Evolutionary conservation across 2,329 filamentous ascomycete species (phyloP).

Genomic region (Pyrenophora tritici-repentis): DNA sequence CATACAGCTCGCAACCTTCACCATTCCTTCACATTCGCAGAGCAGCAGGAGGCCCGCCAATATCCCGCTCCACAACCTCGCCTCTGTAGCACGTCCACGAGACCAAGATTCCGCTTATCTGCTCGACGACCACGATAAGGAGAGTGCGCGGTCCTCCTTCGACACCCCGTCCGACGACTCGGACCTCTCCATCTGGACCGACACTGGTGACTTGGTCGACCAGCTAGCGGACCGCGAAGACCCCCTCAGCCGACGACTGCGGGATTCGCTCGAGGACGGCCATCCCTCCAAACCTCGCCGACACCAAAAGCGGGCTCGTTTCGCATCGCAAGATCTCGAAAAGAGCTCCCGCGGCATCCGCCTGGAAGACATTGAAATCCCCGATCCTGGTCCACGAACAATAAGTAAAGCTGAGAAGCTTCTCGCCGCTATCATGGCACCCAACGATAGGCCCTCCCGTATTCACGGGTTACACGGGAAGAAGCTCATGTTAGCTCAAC

Average conservation of each 20-base stretch:
- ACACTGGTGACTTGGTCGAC: slow-evolving; percentile 93
- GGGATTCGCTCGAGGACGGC: slow-evolving; percentile 61
- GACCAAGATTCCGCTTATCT: slow-evolving; percentile 48
- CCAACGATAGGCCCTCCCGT: slow-evolving; percentile 69
- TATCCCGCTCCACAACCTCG: slow-evolving; percentile 83
- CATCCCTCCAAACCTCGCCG: slow-evolving; percentile 52
- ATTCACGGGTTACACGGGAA: slow-evolving; percentile 95
- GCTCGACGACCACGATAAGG: slow-evolving; percentile 55
- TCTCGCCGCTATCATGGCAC: slow-evolving; percentile 84
- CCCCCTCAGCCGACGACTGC: slow-evolving; percentile 68
- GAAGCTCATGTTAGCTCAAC: slow-evolving; percentile 74
- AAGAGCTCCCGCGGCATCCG: slow-evolving; percentile 55
- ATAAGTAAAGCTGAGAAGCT: slow-evolving; percentile 71
- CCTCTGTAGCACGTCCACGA: slow-evolving; percentile 50
- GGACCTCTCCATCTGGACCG: slow-evolving; percentile 84
- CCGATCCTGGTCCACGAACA: slow-evolving; percentile 65
- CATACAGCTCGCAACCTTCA: slow-evolving; percentile 70
- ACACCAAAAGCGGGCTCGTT: slow-evolving; percentile 71
- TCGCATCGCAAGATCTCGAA: slow-evolving; percentile 57
- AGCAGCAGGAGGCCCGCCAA: slow-evolving; percentile 73
- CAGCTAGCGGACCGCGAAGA: slow-evolving; percentile 84
- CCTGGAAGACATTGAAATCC: slow-evolving; percentile 80
- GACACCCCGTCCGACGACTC: slow-evolving; percentile 63
- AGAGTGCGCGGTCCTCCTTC: slow-evolving; percentile 59
- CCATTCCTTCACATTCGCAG: slow-evolving; percentile 77